phyloP scores from a whole-genome alignment of 352 stramenopile species.

The Phytophthora palmivora region DNA sequence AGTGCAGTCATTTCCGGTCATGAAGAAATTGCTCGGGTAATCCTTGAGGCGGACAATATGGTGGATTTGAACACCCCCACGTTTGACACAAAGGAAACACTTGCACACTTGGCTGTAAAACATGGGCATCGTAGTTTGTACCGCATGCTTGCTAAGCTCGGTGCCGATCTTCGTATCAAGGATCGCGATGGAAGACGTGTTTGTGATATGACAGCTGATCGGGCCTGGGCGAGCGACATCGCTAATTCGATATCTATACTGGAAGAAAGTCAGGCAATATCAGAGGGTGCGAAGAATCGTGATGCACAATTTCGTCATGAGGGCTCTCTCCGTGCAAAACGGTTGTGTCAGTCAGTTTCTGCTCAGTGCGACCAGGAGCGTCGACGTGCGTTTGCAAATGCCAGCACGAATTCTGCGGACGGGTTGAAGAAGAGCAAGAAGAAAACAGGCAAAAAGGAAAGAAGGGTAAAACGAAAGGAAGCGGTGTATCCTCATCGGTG shows the following conservation, averaged over 20 bases:
- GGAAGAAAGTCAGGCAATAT: constrained; percentile 11
- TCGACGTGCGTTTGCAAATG: background rate
- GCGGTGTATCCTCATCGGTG: background rate
- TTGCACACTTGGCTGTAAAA: constrained; percentile 38
- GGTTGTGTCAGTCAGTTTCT: constrained; percentile 6
- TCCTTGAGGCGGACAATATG: constrained; percentile 39
- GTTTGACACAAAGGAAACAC: constrained; percentile 35
- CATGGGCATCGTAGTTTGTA: constrained; percentile 25
- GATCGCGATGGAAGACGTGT: constrained; percentile 19
- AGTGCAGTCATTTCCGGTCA: constrained; percentile 30
- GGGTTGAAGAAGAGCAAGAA: constrained; percentile 8
- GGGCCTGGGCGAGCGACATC: constrained; percentile 16
- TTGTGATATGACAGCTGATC: constrained; percentile 26
- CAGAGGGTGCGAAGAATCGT: constrained; percentile 11
- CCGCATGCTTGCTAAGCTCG: constrained; percentile 16
- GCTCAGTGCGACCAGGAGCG: constrained; percentile 10
- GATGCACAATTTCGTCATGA: constrained; percentile 7
- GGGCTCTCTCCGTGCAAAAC: constrained; percentile 6
- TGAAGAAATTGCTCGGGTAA: constrained; percentile 31
- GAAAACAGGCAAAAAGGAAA: constrained; percentile 33
- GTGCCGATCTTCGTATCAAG: constrained; percentile 30
- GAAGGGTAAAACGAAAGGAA: constrained; percentile 12
- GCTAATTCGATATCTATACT: constrained; percentile 13
- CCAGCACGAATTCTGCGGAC: background rate
- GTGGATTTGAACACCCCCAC: constrained; percentile 38